phyloP scores from a whole-genome alignment of 768 basidiomycete species.

The Pleurotus sapidus region DNA sequence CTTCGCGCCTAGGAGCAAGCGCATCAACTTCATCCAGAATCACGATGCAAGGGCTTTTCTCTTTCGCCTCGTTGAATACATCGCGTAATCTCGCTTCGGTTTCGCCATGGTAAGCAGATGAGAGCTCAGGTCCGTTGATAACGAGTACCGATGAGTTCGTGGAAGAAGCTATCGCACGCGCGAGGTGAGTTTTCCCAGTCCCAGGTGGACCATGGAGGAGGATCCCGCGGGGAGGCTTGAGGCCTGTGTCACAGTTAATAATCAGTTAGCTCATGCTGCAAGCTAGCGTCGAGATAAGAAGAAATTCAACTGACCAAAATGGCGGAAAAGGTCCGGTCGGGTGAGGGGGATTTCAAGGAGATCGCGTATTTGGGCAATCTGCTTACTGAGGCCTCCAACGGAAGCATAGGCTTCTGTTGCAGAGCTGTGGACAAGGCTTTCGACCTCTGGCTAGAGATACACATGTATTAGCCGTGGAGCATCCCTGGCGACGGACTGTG shows the following conservation, averaged over 20 bases:
- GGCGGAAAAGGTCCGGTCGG: constrained; percentile 75
- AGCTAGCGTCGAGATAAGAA: constrained; percentile 6
- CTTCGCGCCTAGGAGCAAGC: constrained; percentile 86
- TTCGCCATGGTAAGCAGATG: constrained; percentile 96
- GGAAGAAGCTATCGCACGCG: constrained; percentile 89
- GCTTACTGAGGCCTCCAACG: constrained; percentile 86
- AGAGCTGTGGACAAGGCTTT: constrained; percentile 41
- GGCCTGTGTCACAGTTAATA: constrained; percentile 36
- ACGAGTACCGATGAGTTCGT: constrained; percentile 86
- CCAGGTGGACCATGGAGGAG: constrained; percentile 95
- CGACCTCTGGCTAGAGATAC: constrained; percentile 39
- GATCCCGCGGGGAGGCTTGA: constrained; percentile 96
- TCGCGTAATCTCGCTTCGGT: constrained; percentile 89
- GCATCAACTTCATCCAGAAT: constrained; percentile 97
- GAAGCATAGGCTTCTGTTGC: constrained; percentile 64
- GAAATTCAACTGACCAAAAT: constrained; percentile 53
- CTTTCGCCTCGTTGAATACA: constrained; percentile 82
- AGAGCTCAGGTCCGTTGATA: constrained; percentile 93
- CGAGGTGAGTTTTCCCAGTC: constrained; percentile 96
- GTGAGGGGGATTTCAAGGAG: constrained; percentile 84
- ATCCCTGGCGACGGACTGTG: constrained; percentile 3
- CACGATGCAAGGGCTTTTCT: constrained; percentile 86
- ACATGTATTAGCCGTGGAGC: constrained; percentile 4
- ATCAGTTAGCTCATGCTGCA: not conserved
- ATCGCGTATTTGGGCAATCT: constrained; percentile 83